A percentile compares a stretch with the other conserved stretches of the same genome.
Evolutionary conservation across 495 filamentous ascomycete genomes (phyloP).

Genomic region (Xylaria longipes): DNA sequence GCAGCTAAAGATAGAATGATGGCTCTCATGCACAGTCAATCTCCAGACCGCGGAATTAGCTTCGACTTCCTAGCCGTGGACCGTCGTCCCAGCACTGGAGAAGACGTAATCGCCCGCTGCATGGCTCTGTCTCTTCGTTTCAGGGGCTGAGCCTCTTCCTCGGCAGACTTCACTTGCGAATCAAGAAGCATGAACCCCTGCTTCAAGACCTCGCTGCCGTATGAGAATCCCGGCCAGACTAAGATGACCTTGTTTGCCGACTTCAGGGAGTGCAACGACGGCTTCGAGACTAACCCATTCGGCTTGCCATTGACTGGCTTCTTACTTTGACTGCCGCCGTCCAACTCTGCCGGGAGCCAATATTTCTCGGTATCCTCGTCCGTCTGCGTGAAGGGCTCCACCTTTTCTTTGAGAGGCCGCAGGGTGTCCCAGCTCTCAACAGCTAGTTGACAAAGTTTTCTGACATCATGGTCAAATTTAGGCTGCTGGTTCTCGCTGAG

Average conservation of each 20-base stretch:
- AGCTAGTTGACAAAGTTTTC: not conserved
- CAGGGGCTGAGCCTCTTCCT: not conserved
- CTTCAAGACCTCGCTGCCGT: constrained; percentile 19
- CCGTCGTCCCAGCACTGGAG: not conserved
- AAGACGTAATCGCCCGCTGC: not conserved
- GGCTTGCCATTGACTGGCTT: constrained; percentile 13
- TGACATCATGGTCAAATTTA: not conserved
- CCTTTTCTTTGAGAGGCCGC: constrained; percentile 14
- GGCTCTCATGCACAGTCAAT: constrained; percentile 20
- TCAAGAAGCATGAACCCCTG: constrained; percentile 25
- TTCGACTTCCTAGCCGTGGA: not conserved
- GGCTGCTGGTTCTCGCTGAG: not conserved
- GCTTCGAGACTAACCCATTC: constrained; percentile 13
- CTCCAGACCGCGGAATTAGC: not conserved
- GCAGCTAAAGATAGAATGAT: constrained; percentile 9
- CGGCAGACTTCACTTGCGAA: constrained; percentile 4
- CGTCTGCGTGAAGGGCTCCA: constrained; percentile 18
- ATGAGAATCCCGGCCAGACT: constrained; percentile 24
- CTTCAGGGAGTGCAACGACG: not conserved
- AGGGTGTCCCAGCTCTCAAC: constrained; percentile 14
- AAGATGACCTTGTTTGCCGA: constrained; percentile 3
- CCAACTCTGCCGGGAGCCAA: constrained; percentile 22
- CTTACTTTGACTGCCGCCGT: not conserved
- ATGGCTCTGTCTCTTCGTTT: constrained; percentile 21
- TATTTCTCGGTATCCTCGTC: constrained; percentile 19